Base-by-base conservation (phyloP, 1,139 yeast species). In the Protomyces arabidopsidicola region DNA sequence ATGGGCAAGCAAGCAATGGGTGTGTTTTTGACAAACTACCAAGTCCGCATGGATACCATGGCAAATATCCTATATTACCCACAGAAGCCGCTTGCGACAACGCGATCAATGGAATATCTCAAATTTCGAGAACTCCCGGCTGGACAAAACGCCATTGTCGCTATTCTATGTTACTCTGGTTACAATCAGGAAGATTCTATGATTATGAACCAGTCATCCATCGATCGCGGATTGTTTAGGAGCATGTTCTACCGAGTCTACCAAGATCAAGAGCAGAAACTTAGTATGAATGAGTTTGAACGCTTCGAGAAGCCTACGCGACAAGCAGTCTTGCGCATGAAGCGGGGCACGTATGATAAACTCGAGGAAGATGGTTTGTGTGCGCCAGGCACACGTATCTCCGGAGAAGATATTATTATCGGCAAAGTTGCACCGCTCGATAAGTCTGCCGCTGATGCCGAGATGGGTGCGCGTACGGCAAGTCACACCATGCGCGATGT, bases 1-100 rank as follows among this genome's bases (percentile, higher is more conserved):
- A 93, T 93, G 98, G 98, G 98, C 84, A 93, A 93, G 77, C 99
- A 93, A 79, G 99, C 99, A 66, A 93, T 93, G 98, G 99, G 99
- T 74, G 98, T 95, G n/a, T 91, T 90, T 76, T 82, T 93, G 73
- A 93, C 98, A 3, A 93, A 93, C 74, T 95, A 93, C 75, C 84
- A 88, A 64, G 97, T 91, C 60, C 89, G 99, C 79, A 93, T 93
- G 98, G 99, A 93, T 77, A 93, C 98, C 2, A 93, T 95, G 98
- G 97, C 98, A 16, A 93, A 93, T 72, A 91, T 93, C 72, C 81
- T 93, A 70, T 95, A 95, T 74, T 93, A 93, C 73, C 99, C 99
- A 55, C 99, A 93, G 76, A 95, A 93, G 76, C 98, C 99, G n/a
- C 79, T 93, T 73, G 99, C 98, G 60, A 95, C 98, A 39, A 93